Base-by-base conservation (phyloP, 306 rosid genomes). In the Glycine soja region DNA sequence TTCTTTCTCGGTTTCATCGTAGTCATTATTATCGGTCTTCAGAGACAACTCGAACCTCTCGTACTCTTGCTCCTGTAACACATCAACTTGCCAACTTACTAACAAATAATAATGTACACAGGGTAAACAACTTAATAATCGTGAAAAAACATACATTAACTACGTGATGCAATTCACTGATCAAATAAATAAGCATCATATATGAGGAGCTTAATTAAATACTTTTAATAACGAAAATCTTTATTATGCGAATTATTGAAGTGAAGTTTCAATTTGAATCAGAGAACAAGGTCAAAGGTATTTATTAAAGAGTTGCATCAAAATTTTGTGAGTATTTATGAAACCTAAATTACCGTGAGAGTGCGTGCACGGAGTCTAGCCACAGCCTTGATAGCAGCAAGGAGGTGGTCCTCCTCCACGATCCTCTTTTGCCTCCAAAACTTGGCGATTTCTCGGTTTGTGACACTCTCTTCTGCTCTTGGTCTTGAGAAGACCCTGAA, bases 331-430 rank as follows among this genome's bases (percentile, higher is more conserved):
- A 4, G 45, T 1, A 46, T 52, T 38, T 65, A 74, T 53, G 75
- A 12, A 66, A 11, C 61, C 70, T 82, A 5, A 10, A 56, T 18
- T 70, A 93, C 98, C 13, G 92, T 86, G 84, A 91, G 93, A 75
- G 87, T 83, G 52, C 91, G 88, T 0, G 97, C 94, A 56, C 92
- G 88, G 57, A 91, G 77, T 68, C 90, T 89, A 6, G 97, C 93
- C 3, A 91, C 98, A 2, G 98, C 85, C 52, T 91, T 93, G 80
- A 88, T 90, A 18, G 98, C 98, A n/a, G 93, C 89, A 16, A 91
- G 88, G 79, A 91, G 93, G 68, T 93, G 98, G 12, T 93, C 97
- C 70, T 93, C 90, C 63, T 93, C 97, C 18, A 83, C 84, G 68
- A 85, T 82, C 70, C 74, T 74, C 82, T 89, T 91, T 85, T 89